Evolutionary conservation across 2,329 filamentous ascomycete genomes (phyloP).

Genomic region (Pseudogymnoascus sp.): DNA sequence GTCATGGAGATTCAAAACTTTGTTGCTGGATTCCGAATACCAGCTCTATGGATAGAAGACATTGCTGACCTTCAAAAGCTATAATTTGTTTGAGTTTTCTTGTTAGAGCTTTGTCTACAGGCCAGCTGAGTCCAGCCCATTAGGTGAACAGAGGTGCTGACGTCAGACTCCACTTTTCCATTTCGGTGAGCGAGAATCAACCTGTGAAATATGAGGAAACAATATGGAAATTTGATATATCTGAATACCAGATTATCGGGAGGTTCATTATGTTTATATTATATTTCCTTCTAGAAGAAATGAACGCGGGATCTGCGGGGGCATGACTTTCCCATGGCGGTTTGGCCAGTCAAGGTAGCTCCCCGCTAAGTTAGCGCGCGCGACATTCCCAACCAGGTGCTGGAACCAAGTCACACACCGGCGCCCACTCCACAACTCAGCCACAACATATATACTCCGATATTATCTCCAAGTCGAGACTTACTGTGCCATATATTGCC

Average conservation of each 20-base stretch:
- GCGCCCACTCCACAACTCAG: background rate
- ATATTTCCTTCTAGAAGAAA: background rate
- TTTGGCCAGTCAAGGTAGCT: background rate
- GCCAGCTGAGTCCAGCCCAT: background rate
- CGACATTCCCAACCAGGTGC: background rate
- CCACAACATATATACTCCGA: background rate
- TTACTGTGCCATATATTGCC: background rate
- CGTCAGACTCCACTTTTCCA: background rate
- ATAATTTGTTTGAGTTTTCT: background rate
- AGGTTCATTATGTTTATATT: background rate
- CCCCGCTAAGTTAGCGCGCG: slow-evolving; percentile 4
- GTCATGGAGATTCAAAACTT: background rate
- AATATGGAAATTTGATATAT: background rate
- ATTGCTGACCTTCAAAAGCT: background rate
- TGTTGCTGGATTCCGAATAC: background rate
- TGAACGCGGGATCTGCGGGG: background rate
- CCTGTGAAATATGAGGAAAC: background rate
- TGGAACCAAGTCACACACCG: background rate
- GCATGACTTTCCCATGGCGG: background rate
- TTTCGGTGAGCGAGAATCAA: background rate
- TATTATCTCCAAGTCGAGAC: background rate
- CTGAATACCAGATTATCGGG: background rate
- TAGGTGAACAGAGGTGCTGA: background rate
- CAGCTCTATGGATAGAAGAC: background rate
- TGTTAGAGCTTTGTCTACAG: background rate